phyloP scores from a whole-genome alignment of 2,329 filamentous ascomycete genomes.

The Nemania abortiva region DNA sequence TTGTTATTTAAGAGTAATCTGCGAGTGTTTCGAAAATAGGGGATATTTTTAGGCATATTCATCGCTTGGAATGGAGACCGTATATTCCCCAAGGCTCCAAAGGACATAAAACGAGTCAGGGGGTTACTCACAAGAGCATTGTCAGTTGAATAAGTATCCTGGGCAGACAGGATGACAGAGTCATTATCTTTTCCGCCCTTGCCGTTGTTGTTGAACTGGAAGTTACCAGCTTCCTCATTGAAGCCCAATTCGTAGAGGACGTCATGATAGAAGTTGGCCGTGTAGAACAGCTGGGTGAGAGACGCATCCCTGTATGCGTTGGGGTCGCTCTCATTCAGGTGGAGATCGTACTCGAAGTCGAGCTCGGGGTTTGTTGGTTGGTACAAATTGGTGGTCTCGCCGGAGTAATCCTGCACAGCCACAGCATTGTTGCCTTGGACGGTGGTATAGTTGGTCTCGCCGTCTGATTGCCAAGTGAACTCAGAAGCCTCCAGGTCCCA shows the following conservation, averaged over 20 bases:
- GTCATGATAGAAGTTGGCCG: conserved; percentile 70
- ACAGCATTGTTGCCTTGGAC: conserved; percentile 71
- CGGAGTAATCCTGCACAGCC: conserved; percentile 64
- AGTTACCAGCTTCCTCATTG: conserved; percentile 69
- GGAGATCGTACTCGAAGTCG: conserved; percentile 61
- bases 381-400: conserved; percentile 60
- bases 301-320: conserved; percentile 65
- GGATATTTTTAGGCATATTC: not conserved
- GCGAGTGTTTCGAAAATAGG: not conserved
- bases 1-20: no score
- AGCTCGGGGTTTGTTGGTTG: conserved; percentile 58
- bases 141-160: conserved; percentile 66
- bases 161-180: conserved; percentile 66
- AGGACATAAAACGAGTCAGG: not conserved
- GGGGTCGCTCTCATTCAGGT: conserved; percentile 51
- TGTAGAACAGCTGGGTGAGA: conserved; percentile 71
- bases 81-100: not conserved
- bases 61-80: not conserved
- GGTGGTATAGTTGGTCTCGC: conserved; percentile 60
- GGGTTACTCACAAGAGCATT: conserved; percentile 56
- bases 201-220: conserved; percentile 67
- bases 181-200: conserved; percentile 65
- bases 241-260: conserved; percentile 69
- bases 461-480: conserved; percentile 66
- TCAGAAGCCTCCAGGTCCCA: conserved; percentile 61